Percentiles rank a stretch among this genome's conserved stretches.
phyloP scores from a whole-genome alignment of 108 stramenopile species.

The Skeletonema marinoi region DNA sequence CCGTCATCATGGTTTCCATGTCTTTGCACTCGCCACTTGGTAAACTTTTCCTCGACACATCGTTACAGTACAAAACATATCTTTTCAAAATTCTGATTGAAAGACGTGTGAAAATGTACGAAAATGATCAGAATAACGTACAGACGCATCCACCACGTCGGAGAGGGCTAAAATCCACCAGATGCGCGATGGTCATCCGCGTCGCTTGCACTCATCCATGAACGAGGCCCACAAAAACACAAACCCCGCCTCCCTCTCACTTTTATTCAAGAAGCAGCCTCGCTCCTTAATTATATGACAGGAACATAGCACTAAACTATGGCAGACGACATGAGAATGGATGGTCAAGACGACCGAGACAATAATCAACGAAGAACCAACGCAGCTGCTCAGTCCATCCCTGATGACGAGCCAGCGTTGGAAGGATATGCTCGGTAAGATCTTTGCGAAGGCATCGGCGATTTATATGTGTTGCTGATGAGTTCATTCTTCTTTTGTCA shows the following conservation, averaged over 20 bases:
- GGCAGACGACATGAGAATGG: conserved; percentile 45
- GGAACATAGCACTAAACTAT: background rate
- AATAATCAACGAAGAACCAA: conserved; percentile 3
- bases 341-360: conserved; percentile 39
- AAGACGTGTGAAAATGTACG: background rate
- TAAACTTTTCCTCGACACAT: background rate
- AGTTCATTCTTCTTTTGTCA: conserved; percentile 6
- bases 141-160: background rate
- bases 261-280: background rate
- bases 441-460: background rate
- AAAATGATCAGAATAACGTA: background rate
- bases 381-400: conserved; percentile 21
- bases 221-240: too few relatives aligned
- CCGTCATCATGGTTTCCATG: too few relatives aligned
- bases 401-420: conserved; percentile 81
- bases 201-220: too few relatives aligned
- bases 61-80: background rate
- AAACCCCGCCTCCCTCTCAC: background rate
- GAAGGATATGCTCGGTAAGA: conserved; percentile 84
- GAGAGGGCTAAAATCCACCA: too few relatives aligned
- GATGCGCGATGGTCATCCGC: too few relatives aligned
- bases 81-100: background rate
- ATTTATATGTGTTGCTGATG: background rate
- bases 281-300: background rate
- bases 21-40: too few relatives aligned